These are phyloP conservation scores for Volvox carteri DNA, from an alignment of 163 green algal species.

Conservation along the genomic window DNA sequence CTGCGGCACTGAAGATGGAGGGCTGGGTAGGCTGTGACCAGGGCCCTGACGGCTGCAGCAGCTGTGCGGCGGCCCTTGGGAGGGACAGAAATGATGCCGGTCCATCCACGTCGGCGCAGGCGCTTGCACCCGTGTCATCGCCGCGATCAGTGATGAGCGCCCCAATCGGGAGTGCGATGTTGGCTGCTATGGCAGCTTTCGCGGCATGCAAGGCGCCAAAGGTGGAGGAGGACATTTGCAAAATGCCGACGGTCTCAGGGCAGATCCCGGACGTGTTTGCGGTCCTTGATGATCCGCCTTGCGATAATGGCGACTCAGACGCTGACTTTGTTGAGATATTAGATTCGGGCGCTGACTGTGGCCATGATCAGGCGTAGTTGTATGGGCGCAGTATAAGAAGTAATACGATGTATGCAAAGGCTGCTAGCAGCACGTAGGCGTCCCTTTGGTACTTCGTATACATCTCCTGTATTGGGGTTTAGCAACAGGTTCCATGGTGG, in stretches of 20 bases:
- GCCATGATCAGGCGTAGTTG: neutral
- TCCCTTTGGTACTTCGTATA: too few species aligned
- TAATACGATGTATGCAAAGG: too few species aligned
- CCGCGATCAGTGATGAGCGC: neutral
- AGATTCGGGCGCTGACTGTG: neutral
- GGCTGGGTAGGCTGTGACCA: neutral
- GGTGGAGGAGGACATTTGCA: slow-evolving; percentile 12
- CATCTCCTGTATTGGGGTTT: too few species aligned
- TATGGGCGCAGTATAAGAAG: too few species aligned
- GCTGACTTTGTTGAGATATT: slow-evolving; percentile 1
- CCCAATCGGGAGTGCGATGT: neutral
- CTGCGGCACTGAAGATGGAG: neutral
- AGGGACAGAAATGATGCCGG: neutral
- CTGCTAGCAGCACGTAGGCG: too few species aligned
- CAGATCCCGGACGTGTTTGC: slow-evolving; percentile 30
- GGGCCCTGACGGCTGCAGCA: neutral
- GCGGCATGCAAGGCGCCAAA: neutral
- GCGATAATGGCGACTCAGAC: neutral
- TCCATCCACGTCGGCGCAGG: neutral
- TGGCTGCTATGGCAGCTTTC: slow-evolving; percentile 2
- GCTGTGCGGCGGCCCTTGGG: neutral
- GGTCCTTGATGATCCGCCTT: neutral
- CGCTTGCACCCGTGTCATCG: too few species aligned
- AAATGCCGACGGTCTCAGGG: slow-evolving; percentile 17
- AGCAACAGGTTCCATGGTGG: too few species aligned